Evolutionary conservation across 768 basidiomycete genomes (phyloP), one percentile per base, ranked within the genome.

Genomic region (Termitomyces sp.): DNA sequence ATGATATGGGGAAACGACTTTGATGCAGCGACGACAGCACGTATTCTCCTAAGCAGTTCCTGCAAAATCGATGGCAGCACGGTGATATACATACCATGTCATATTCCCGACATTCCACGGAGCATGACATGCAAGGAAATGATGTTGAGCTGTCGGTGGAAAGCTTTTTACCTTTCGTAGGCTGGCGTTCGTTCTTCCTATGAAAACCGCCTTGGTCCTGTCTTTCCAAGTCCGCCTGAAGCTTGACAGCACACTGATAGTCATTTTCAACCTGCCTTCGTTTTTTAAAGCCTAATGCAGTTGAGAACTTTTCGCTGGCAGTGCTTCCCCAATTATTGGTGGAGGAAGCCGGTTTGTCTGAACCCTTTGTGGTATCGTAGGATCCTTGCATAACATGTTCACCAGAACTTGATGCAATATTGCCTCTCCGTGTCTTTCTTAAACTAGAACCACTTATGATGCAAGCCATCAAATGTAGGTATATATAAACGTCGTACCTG

Each of bases 91-190:
- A 33, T 31, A 41, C 12, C 33, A 58, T 34, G 30, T 55, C 41
- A 47, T 36, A 41, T 46, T 46, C 24, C 37, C 20, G 20, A n/a
- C 9, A 22, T 1, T 74, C 66, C 15, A 87, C 84, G 55, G 81
- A 66, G 67, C 87, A 89, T 39, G 88, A 73, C 9, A 73, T 72
- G 63, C 87, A 89, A 39, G 75, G 68, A 58, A 85, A 87, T 11
- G 66, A 50, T 4, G 20, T 27, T 42, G 75, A 75, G 2, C 62
- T 44, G n/a, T 59, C 45, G 12, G 46, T 61, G 15, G 62, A 48
- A 20, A 24, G 5, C 31, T 15, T 30, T 24, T 54, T n/a, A 20
- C 42, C 34, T 39, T 48, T 54, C 2, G 12, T 20, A 41, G 9
- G 30, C 15, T 11, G 18, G 30, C 34, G 46, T 39, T 50, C 33